Evolutionary conservation across 129 eudicot genomes (phyloP).

Genomic region (Flaveria linearis): DNA sequence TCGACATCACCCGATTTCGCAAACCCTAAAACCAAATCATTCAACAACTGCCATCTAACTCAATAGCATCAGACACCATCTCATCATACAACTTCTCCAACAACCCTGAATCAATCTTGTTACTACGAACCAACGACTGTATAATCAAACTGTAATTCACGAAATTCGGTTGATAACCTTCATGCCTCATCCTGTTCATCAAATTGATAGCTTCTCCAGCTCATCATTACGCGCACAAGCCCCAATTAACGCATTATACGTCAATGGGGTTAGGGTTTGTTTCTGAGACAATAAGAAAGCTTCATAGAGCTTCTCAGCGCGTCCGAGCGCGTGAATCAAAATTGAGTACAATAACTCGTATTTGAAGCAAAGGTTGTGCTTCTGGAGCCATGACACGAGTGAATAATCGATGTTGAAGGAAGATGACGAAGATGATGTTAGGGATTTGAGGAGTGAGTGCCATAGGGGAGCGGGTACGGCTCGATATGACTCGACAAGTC

Average conservation of each 20-base stretch:
- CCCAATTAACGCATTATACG: slow-evolving; percentile 84
- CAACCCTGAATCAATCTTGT: slow-evolving; percentile 47
- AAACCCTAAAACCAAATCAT: slow-evolving; percentile 74
- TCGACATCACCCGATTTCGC: slow-evolving; percentile 69
- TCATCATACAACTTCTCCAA: slow-evolving; percentile 60
- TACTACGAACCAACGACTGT: slow-evolving; percentile 60
- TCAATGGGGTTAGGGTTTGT: slow-evolving; percentile 71
- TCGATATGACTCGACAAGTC: slow-evolving; percentile 74
- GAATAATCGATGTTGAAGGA: slow-evolving; percentile 45
- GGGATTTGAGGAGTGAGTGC: slow-evolving; percentile 77
- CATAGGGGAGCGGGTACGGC: slow-evolving; percentile 82
- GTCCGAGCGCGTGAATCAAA: slow-evolving; percentile 77
- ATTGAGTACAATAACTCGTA: slow-evolving; percentile 81
- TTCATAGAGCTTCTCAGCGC: slow-evolving; percentile 76
- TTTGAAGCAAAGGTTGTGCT: slow-evolving; percentile 76
- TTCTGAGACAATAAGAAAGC: slow-evolving; percentile 74
- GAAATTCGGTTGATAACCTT: slow-evolving; percentile 76
- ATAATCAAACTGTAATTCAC: slow-evolving; percentile 77
- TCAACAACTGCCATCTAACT: slow-evolving; percentile 71
- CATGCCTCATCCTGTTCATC: slow-evolving; percentile 69
- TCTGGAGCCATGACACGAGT: slow-evolving; percentile 75
- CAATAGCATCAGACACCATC: slow-evolving; percentile 61
- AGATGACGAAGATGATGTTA: slow-evolving; percentile 53
- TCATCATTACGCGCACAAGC: slow-evolving; percentile 87
- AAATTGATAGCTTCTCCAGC: slow-evolving; percentile 76